A percentile compares a stretch with the other conserved stretches of the same genome.
These are phyloP conservation scores for Ramalina intermedia DNA, from an alignment of 495 filamentous ascomycete species.

Conservation along the genomic window DNA sequence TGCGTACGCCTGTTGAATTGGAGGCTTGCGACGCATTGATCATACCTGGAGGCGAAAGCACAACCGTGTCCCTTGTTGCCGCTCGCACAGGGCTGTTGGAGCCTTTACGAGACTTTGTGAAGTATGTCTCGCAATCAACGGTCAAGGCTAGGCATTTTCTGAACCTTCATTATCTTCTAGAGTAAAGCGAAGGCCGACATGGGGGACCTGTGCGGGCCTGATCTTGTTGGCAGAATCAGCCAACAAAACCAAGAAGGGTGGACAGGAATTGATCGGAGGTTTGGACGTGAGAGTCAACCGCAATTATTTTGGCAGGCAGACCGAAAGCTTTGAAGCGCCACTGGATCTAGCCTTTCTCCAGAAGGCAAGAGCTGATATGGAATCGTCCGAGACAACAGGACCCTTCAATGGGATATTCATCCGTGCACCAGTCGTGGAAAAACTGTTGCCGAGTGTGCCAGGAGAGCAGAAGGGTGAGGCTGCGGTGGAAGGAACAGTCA, in stretches of 20 bases:
- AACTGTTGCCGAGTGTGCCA: constrained; percentile 44
- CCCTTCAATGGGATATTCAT: constrained; percentile 85
- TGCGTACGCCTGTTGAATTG: constrained; percentile 63
- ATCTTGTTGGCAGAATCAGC: constrained; percentile 84
- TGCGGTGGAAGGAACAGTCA: constrained; percentile 42
- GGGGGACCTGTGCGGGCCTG: constrained; percentile 93
- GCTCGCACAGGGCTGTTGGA: constrained; percentile 66
- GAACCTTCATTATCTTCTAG: constrained; percentile 16
- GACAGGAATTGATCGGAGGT: constrained; percentile 87
- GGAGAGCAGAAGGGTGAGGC: constrained; percentile 38
- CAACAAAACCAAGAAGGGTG: constrained; percentile 75
- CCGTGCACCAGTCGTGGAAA: constrained; percentile 83
- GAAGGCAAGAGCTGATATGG: constrained; percentile 7
- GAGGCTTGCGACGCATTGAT: constrained; percentile 66
- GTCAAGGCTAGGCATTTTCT: background rate
- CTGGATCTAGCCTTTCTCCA: constrained; percentile 60
- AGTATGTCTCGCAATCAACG: constrained; percentile 38
- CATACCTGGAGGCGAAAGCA: constrained; percentile 89
- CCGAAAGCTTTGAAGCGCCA: constrained; percentile 77
- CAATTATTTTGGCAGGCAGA: constrained; percentile 93
- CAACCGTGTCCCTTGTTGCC: constrained; percentile 82
- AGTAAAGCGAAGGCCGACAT: constrained; percentile 66
- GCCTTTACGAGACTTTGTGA: constrained; percentile 82
- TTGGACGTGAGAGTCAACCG: constrained; percentile 81
- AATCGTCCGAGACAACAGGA: constrained; percentile 13